phyloP scores from a whole-genome alignment of 345 rosid genomes.

The Eucalyptus cloeziana region DNA sequence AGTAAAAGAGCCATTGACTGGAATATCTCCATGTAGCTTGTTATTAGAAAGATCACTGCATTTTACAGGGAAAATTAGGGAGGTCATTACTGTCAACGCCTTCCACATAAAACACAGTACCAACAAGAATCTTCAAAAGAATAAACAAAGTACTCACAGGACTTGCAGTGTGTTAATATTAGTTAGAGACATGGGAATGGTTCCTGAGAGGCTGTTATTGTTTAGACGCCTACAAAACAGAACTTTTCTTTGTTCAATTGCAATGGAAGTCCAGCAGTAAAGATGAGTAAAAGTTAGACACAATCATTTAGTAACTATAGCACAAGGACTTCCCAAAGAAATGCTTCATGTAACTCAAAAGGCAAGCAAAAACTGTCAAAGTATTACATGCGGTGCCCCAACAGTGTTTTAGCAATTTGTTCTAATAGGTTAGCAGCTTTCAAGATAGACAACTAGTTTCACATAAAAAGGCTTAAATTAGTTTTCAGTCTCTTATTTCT shows the following conservation, averaged over 20 bases:
- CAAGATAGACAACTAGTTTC: neutral
- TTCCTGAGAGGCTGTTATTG: constrained; percentile 3
- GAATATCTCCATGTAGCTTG: constrained; percentile 46
- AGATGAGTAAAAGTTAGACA: neutral
- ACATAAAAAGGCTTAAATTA: neutral
- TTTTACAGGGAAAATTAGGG: neutral
- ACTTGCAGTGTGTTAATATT: neutral
- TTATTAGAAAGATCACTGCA: constrained; percentile 87
- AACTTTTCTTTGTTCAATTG: neutral
- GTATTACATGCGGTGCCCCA: neutral
- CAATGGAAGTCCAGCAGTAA: neutral
- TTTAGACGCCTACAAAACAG: constrained; percentile 5
- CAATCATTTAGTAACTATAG: neutral
- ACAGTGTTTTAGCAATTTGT: neutral
- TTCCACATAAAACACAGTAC: neutral
- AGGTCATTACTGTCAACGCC: neutral
- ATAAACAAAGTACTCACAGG: constrained; percentile 4
- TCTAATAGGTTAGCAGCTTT: neutral
- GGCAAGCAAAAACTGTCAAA: neutral
- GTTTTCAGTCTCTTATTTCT: neutral
- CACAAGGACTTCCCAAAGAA: neutral
- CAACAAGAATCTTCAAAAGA: neutral
- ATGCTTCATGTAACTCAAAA: neutral
- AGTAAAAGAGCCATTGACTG: constrained; percentile 75
- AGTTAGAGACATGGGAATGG: neutral